Evolutionary conservation across 1,284 basidiomycete genomes (phyloP), one percentile per base, ranked within the genome.

Genomic region (Rhizoctonia solani): DNA sequence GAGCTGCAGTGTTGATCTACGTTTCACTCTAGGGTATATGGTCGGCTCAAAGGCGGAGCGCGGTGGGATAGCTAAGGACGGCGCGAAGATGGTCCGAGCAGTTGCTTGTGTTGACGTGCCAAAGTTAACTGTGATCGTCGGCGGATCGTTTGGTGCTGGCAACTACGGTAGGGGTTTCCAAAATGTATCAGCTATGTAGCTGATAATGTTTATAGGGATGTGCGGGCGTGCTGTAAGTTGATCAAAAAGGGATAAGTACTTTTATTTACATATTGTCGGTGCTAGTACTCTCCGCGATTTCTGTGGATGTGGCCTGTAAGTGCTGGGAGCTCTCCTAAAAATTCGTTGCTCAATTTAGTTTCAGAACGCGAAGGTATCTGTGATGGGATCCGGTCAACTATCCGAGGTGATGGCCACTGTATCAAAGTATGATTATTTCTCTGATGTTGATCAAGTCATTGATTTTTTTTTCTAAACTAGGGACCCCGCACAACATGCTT

Each of bases 271-370:
- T 56, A 50, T 61, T 27, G 37, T n/a, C 25, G n/a, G 11, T 54
- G 30, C 34, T 72, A 94, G 85, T 96, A 96, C 77, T 93, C 91
- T 9, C 94, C 95, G 2, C 84, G 94, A 69, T 97, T 98, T 83
- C 78, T 98, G 63, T 98, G 92, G 91, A 95, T 95, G 92, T 98
- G 95, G 95, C 95, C 95, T 68, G 89, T 91, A 76, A 73, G 88
- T 80, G 54, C 30, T n/a, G 67, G 3, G 54, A 30, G 34, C 25
- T 27, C 21, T 46, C 3, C 11, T 13, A 49, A 47, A 47, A 4
- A 11, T 6, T 39, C 32, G 13, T n/a, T 6, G 14, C 46, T 53
- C 29, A 39, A 21, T 14, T 58, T 34, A 14, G 9, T 3, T 34
- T 32, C 71, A 91, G 88, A 96, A 95, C 73, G 92, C 95, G 30